These are phyloP conservation scores for Quambalaria eucalypti DNA, from an alignment of 1,284 basidiomycete genomes.

Conservation along the genomic window DNA sequence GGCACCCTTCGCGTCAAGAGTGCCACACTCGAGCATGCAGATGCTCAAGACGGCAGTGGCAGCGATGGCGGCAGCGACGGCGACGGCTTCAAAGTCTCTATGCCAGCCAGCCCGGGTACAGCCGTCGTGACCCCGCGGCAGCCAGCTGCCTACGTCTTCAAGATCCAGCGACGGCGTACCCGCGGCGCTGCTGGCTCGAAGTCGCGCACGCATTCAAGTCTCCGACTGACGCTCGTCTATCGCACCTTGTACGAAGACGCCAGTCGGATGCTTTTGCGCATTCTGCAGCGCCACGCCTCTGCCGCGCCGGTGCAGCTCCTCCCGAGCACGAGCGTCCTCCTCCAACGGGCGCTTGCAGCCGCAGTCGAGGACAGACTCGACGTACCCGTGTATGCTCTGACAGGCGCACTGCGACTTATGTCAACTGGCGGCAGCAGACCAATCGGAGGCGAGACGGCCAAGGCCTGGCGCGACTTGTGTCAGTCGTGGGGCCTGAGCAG, in stretches of 20 bases:
- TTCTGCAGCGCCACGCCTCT: slow-evolving; percentile 2
- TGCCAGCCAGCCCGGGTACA: background rate
- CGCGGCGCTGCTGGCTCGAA: background rate
- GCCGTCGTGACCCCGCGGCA: slow-evolving; percentile 25
- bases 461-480: background rate
- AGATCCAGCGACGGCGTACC: slow-evolving; percentile 11
- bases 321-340: background rate
- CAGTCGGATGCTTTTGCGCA: background rate
- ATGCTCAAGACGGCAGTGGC: background rate
- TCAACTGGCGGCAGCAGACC: too few species aligned
- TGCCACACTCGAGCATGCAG: slow-evolving; percentile 13
- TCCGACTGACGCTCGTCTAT: slow-evolving; percentile 26
- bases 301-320: too few species aligned
- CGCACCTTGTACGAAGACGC: slow-evolving; percentile 29
- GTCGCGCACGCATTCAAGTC: too few species aligned
- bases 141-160: slow-evolving; percentile 32
- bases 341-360: background rate
- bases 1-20: slow-evolving; percentile 16
- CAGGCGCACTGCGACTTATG: background rate
- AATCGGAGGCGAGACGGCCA: background rate
- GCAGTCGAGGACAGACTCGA: background rate
- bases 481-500: background rate
- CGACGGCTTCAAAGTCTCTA: slow-evolving; percentile 6
- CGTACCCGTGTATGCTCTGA: background rate
- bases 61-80: background rate